These are phyloP conservation scores for Orbilia ellipsospora DNA, from an alignment of 2,329 filamentous ascomycete genomes.

Conservation along the genomic window DNA sequence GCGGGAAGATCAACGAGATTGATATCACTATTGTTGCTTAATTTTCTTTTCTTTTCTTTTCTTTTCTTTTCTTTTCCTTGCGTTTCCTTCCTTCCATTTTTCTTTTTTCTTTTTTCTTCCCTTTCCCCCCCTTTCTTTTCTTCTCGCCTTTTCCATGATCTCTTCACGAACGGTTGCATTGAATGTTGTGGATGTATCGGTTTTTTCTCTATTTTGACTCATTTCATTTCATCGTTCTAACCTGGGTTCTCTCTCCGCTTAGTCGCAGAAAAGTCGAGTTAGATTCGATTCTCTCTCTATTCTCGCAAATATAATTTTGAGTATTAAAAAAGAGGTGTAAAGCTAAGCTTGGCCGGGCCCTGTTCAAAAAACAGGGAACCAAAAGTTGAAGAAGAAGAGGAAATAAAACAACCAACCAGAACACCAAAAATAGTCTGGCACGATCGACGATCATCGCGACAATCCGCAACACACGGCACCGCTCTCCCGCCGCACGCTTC, in stretches of 20 bases:
- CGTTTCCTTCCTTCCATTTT: too few species aligned
- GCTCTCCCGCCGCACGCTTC: background rate
- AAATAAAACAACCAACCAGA: background rate
- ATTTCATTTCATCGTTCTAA: background rate
- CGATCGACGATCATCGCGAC: conserved; percentile 41
- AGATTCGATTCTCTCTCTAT: too few species aligned
- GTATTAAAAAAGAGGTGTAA: too few species aligned
- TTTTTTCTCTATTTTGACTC: background rate
- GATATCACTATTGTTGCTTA: too few species aligned
- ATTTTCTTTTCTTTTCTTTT: too few species aligned
- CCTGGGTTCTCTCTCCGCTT: background rate
- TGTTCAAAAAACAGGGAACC: background rate
- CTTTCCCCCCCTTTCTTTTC: background rate
- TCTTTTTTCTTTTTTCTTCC: background rate
- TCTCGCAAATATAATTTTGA: too few species aligned
- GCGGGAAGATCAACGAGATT: too few species aligned
- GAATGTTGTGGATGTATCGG: background rate
- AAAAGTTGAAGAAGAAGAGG: background rate
- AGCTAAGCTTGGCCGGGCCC: background rate
- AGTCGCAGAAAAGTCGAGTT: too few species aligned
- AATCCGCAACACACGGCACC: conserved; percentile 17
- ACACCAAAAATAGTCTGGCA: conserved; percentile 8
- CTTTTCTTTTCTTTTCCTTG: too few species aligned
- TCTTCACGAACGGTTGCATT: too few species aligned
- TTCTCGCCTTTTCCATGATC: background rate